Evolutionary conservation across 192 early-diverging fungal genomes (phyloP), one percentile per base, ranked within the genome.

Genomic region (Mortierella claussenii): DNA sequence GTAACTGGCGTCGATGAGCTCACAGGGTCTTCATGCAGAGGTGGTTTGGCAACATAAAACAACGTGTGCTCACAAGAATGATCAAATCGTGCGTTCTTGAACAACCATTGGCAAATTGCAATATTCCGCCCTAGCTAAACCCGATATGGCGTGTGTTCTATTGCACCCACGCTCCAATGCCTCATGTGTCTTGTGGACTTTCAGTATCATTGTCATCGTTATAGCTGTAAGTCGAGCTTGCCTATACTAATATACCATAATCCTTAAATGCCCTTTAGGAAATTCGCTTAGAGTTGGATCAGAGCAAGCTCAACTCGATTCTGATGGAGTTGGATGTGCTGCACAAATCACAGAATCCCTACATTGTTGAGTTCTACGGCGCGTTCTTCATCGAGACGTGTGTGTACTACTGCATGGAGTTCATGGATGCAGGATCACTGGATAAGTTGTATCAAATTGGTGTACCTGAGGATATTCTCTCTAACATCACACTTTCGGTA

Each of bases 401-500:
- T 78, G 96, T 98, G 10, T 98, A 97, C 78, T 95, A 95, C 68
- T 95, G 93, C 68, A 98, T 98, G 95, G 97, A 98, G 80, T 98
- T 88, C 68, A 98, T 98, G 97, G 97, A 98, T 66, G 93, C 88
- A 46, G 96, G 96, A 42, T 96, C 94, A n/a, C 68, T 97, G 37
- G 94, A 97, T 65, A 87, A 87, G 18, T 74, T 97, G 31, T 96
- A 96, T 56, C 83, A 87, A 17, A 84, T 85, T 27, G 95, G 94
- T 26, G 86, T 94, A 3, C 92, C 92, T 18, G 96, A 97, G 79
- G 84, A 86, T 55, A 85, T 96, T 23, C 71, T 98, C 59, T 88
- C 87, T 8, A 81, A 81, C 48, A 94, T 96, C 47, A 85, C 93
- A 7, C 80, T 85, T 28, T 86, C 93, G 46, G 90, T 94, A 83